Conservation (phyloP, 2,329 filamentous ascomycete genomes). For the Blastomyces gilchristii region DNA sequence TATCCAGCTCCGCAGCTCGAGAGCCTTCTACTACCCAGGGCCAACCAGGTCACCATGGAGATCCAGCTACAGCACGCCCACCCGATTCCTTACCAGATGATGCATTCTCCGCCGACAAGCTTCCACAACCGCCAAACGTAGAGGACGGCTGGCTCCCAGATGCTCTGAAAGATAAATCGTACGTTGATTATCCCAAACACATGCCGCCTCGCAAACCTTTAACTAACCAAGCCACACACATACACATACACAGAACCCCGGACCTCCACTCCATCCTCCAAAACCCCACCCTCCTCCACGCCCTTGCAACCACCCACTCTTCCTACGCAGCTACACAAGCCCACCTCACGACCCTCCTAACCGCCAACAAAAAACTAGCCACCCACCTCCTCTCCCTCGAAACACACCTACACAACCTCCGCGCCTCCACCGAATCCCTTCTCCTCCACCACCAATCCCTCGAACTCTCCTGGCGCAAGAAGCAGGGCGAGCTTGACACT, state of each 20-base stretch:
- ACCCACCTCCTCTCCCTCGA: constrained; percentile 33
- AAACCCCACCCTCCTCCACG: constrained; percentile 55
- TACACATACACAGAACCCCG: constrained; percentile 20
- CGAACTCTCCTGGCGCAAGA: constrained; percentile 84
- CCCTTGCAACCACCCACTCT: constrained; percentile 67
- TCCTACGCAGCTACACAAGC: constrained; percentile 57
- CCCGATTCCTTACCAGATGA: constrained; percentile 12
- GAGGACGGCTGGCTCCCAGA: constrained; percentile 66
- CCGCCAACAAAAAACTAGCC: constrained; percentile 63
- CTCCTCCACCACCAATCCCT: constrained; percentile 74
- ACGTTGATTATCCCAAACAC: constrained; percentile 26
- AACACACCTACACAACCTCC: constrained; percentile 42
- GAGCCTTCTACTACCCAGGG: constrained; percentile 19
- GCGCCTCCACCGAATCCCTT: constrained; percentile 65
- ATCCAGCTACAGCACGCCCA: constrained; percentile 10
- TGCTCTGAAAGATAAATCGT: constrained; percentile 73
- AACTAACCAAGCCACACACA: constrained; percentile 10
- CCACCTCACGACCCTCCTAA: constrained; percentile 54
- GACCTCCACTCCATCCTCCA: constrained; percentile 68
- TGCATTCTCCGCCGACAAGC: constrained; percentile 14
- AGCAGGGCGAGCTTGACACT: constrained; percentile 79
- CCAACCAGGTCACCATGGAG: constrained; percentile 11
- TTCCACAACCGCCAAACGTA: constrained; percentile 30
- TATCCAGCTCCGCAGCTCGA: constrained; percentile 24
- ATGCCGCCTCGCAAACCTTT: constrained; percentile 10